These are phyloP conservation scores for Leucocoprinus leucothites DNA, from an alignment of 768 basidiomycete genomes.

Conservation along the genomic window DNA sequence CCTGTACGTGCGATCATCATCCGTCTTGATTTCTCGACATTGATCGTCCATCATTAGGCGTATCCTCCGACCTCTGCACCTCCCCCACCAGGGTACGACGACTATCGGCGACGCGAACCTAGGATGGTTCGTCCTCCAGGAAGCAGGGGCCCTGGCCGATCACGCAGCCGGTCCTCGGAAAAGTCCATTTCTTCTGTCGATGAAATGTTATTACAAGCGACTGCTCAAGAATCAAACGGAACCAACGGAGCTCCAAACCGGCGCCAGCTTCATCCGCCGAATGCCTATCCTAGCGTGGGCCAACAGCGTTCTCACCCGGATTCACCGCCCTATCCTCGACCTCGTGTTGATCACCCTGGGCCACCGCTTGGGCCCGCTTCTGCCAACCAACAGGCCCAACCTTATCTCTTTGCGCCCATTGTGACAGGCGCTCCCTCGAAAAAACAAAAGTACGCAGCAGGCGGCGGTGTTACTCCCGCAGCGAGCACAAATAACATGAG, in stretches of 20 bases:
- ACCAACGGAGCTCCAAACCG: slow-evolving; percentile 3
- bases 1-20: slow-evolving; percentile 22
- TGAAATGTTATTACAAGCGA: slow-evolving; percentile 41
- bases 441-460: slow-evolving; percentile 56
- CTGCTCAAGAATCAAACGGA: slow-evolving; percentile 25
- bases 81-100: slow-evolving; percentile 10
- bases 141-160: slow-evolving; percentile 26
- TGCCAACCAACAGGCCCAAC: slow-evolving; percentile 28
- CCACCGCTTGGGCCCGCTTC: slow-evolving; percentile 22
- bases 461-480: slow-evolving; percentile 16
- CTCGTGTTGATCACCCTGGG: slow-evolving; percentile 11
- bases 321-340: slow-evolving; percentile 13
- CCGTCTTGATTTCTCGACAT: not conserved
- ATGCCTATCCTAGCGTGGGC: slow-evolving; percentile 2
- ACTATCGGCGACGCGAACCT: slow-evolving; percentile 11
- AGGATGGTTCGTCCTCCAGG: slow-evolving; percentile 13
- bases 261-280: not conserved
- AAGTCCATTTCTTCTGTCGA: slow-evolving; percentile 37
- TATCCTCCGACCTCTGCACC: too few relatives aligned
- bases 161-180: slow-evolving; percentile 31
- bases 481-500: slow-evolving; percentile 13
- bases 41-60: slow-evolving; percentile 3
- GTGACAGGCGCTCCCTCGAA: slow-evolving; percentile 72
- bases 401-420: slow-evolving; percentile 66
- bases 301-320: slow-evolving; percentile 15